phyloP scores from a whole-genome alignment of 2,329 filamentous ascomycete species.

The Magnaporthiopsis rhizophila region DNA sequence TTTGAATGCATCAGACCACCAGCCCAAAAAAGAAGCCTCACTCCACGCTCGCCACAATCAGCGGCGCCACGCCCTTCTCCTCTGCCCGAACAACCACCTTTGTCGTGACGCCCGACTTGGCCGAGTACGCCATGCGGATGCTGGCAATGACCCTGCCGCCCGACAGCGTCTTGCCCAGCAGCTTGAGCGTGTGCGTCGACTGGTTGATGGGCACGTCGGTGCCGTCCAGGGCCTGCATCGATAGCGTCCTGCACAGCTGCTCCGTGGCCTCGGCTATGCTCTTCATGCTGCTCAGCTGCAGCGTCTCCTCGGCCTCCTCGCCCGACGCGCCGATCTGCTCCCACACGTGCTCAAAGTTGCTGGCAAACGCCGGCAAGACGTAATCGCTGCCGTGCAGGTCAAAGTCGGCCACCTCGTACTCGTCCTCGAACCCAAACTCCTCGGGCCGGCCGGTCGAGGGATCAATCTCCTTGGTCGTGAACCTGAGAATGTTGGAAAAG shows the following conservation, averaged over 20 bases:
- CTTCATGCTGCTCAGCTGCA: conserved; percentile 82
- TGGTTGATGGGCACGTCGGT: conserved; percentile 84
- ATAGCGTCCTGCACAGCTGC: conserved; percentile 75
- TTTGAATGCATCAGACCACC: no score
- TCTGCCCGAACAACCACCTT: conserved; percentile 91
- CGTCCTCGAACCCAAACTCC: conserved; percentile 88
- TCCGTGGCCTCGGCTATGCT: conserved; percentile 95
- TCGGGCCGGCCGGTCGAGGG: conserved; percentile 89
- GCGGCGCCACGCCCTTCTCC: conserved; percentile 79
- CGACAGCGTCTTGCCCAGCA: conserved; percentile 89
- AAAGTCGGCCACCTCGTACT: conserved; percentile 93
- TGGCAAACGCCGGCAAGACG: conserved; percentile 84
- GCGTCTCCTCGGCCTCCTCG: conserved; percentile 83
- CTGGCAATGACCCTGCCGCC: conserved; percentile 83
- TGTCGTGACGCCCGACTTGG: conserved; percentile 88
- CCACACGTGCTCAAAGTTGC: conserved; percentile 94
- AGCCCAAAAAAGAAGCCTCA: no score
- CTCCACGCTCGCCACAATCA: conserved; percentile 78
- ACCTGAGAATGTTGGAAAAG: conserved; percentile 91
- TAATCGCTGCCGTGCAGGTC: conserved; percentile 90
- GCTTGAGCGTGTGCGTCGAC: conserved; percentile 87
- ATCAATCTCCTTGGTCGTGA: conserved; percentile 97
- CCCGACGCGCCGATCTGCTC: conserved; percentile 84
- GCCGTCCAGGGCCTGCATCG: conserved; percentile 87
- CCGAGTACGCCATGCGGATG: conserved; percentile 88